A percentile compares a stretch with the other conserved stretches of the same genome.
Evolutionary conservation across 2,329 filamentous ascomycete genomes (phyloP).

Genomic region (Cadophora sp.): DNA sequence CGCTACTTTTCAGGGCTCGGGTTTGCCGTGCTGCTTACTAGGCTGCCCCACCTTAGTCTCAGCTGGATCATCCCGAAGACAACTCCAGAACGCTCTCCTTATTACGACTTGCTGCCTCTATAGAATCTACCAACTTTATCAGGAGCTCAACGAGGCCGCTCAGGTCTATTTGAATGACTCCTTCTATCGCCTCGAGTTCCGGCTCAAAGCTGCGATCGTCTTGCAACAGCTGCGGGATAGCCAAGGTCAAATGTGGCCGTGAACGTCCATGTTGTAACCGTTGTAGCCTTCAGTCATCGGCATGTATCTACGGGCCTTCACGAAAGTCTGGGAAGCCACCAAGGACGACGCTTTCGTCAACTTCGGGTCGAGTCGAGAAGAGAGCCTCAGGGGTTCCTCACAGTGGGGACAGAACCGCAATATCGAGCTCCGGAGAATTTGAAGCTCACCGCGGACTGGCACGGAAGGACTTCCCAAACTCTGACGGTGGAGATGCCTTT

Average conservation of each 20-base stretch:
- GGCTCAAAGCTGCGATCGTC: constrained; percentile 28
- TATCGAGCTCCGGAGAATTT: not conserved
- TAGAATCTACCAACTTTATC: not conserved
- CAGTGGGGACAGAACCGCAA: not conserved
- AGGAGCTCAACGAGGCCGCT: not conserved
- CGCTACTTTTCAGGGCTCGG: not conserved
- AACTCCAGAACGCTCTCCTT: not conserved
- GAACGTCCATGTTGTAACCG: constrained; percentile 40
- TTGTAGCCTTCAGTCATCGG: constrained; percentile 34
- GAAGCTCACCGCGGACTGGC: not conserved
- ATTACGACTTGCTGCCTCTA: no score
- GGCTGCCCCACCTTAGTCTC: not conserved
- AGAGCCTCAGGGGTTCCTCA: not conserved
- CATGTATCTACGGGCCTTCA: constrained; percentile 40
- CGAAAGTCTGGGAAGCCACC: constrained; percentile 37
- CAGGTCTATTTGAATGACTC: not conserved
- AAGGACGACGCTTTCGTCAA: constrained; percentile 28
- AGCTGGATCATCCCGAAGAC: not conserved
- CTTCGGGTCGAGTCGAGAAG: not conserved
- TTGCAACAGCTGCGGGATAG: constrained; percentile 42
- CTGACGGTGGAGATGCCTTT: not conserved
- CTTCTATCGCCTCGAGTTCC: not conserved
- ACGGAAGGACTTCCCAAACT: not conserved
- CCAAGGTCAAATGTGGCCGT: constrained; percentile 44
- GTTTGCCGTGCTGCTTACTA: not conserved